A percentile compares a stretch with the other conserved stretches of the same genome.
These are phyloP conservation scores for Yarrowia galli DNA, from an alignment of 1,139 yeast genomes.

Conservation along the genomic window DNA sequence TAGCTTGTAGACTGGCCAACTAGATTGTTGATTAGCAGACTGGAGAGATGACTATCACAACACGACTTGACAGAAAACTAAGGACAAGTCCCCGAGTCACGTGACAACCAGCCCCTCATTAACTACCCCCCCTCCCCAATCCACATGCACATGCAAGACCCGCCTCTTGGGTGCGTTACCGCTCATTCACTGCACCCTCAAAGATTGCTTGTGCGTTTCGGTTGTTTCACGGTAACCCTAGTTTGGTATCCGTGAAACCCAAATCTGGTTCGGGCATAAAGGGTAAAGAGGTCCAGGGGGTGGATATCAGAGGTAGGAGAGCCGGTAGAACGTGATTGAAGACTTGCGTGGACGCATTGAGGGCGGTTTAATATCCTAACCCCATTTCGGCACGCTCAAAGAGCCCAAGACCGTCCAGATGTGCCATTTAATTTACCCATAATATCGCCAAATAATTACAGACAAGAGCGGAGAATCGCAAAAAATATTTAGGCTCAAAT, in stretches of 20 bases:
- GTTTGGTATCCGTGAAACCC: constrained; percentile 25
- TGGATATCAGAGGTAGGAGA: not conserved
- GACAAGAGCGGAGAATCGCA: constrained; percentile 1
- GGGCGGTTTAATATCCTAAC: not conserved
- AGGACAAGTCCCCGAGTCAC: not conserved
- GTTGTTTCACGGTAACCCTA: constrained; percentile 37
- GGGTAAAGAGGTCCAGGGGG: constrained; percentile 21
- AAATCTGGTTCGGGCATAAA: constrained; percentile 13
- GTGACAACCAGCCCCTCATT: not conserved
- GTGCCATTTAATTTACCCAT: not conserved
- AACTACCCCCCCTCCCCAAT: too few relatives aligned
- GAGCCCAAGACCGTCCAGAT: not conserved
- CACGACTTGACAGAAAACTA: not conserved
- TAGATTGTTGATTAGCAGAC: not conserved
- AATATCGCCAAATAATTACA: constrained; percentile 13
- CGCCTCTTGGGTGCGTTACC: constrained; percentile 17
- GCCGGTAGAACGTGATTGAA: not conserved
- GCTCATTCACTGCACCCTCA: constrained; percentile 28
- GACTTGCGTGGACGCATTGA: not conserved
- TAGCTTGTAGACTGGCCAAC: not conserved
- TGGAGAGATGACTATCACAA: not conserved
- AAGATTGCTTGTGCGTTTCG: constrained; percentile 32
- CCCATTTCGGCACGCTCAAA: not conserved
- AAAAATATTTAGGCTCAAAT: constrained; percentile 17
- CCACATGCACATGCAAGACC: constrained; percentile 24